Evolutionary conservation across 176 grass and related monocot species (phyloP), one percentile per base, ranked within the genome.

Genomic region (Pontederia paniculata): DNA sequence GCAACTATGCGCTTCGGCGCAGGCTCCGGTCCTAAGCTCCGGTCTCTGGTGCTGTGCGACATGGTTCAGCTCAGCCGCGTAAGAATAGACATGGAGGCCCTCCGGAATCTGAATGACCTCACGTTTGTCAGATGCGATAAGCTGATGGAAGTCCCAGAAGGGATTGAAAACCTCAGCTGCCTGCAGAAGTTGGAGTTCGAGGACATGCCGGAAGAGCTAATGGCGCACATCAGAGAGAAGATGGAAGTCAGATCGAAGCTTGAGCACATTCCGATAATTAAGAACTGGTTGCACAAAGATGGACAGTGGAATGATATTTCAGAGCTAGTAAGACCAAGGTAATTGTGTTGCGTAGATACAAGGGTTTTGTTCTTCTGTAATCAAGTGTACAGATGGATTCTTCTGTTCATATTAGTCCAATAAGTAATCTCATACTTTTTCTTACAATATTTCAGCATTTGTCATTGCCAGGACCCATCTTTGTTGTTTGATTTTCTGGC

Each of bases 171-270:
- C 45, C 76, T 84, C 18, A 31, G 10, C 2, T 10, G 54, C 45
- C 76, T 84, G 17, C 12, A 69, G 25, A 79, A 21, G 10, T n/a
- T 79, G 9, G 42, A 69, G 17, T 62, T 84, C 23, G 65, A 43
- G 44, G 50, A 49, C 13, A 76, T 84, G 67, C 53, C 76, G 10
- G 44, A 9, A 52, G 72, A 69, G 52, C 43, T 84, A 12, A 23
- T 72, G 54, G 8, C 58, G 1, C 53, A 76, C 15, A 28, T 76
- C 31, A 54, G 23, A 20, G 19, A 67, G 1, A 2, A 14, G 9
- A 25, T 54, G 14, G 21, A 74, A 6, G 43, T 41, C 10, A 9
- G 41, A 17, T 0, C 2, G 22, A 14, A 66, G 31, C 13, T 60
- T 60, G 1, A 2, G 0, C 71, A 50, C 4, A 68, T 8, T 5